Conservation (phyloP, 2,329 filamentous ascomycete species). For the Botryotinia convoluta region DNA sequence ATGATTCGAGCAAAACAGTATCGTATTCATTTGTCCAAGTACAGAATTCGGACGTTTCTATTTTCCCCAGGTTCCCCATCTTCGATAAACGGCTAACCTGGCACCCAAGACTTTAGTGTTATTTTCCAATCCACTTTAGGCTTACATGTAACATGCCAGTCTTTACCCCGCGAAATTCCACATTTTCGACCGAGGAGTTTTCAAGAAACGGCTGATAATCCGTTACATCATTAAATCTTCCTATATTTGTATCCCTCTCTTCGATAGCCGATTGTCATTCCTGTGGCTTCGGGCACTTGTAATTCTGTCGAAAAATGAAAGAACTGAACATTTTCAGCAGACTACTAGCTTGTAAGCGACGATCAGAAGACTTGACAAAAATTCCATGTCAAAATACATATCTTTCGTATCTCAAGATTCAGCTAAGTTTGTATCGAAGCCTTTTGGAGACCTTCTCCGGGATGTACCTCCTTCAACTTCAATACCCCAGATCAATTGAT, state of each 20-base stretch:
- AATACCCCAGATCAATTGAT: background rate
- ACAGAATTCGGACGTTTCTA: background rate
- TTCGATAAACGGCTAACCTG: background rate
- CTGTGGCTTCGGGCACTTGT: background rate
- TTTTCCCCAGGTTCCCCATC: background rate
- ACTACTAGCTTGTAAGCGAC: background rate
- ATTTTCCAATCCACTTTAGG: background rate
- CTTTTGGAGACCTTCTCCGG: background rate
- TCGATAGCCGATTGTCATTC: background rate
- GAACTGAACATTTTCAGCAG: too few species aligned
- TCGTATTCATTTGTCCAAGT: background rate
- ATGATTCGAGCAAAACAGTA: background rate
- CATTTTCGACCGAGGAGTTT: conserved; percentile 9
- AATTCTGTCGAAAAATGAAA: background rate
- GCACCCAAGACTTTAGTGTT: background rate
- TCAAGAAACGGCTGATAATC: background rate
- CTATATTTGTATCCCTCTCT: background rate
- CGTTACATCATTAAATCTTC: background rate
- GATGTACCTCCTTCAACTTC: background rate
- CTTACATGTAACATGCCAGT: background rate
- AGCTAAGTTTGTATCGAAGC: background rate
- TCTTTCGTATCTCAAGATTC: background rate
- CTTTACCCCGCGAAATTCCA: conserved; percentile 10
- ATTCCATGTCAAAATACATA: background rate
- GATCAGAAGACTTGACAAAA: background rate